Conservation (phyloP, 179 eudicot species). For the Silene noctiflora region DNA sequence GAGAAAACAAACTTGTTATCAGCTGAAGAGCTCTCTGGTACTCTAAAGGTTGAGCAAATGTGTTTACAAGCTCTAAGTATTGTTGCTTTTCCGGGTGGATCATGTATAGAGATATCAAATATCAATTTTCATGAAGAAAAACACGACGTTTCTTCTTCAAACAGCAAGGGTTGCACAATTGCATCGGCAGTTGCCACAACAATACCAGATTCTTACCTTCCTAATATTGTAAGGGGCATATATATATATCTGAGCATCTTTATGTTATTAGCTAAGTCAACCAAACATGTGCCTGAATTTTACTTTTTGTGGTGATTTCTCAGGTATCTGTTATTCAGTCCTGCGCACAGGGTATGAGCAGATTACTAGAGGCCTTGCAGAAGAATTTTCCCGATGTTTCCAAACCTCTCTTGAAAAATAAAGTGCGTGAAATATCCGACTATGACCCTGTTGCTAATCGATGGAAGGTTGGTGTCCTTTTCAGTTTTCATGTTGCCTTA, state of each 20-base stretch:
- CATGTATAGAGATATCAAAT: constrained; percentile 44
- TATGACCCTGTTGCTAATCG: constrained; percentile 68
- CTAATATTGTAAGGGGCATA: constrained; percentile 52
- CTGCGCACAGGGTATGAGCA: constrained; percentile 55
- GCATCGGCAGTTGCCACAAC: constrained; percentile 28
- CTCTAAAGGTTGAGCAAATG: constrained; percentile 53
- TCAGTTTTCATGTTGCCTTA: not conserved
- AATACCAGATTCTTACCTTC: constrained; percentile 58
- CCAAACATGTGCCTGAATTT: not conserved
- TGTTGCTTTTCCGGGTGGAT: constrained; percentile 49
- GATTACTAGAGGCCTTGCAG: constrained; percentile 54
- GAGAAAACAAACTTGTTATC: constrained; percentile 43
- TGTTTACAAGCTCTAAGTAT: constrained; percentile 74
- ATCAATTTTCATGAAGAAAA: constrained; percentile 40
- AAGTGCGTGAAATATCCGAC: constrained; percentile 75
- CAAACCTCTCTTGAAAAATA: constrained; percentile 53
- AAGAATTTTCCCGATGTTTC: constrained; percentile 55
- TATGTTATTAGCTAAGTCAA: not conserved
- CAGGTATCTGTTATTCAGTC: constrained; percentile 74
- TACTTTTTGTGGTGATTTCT: constrained; percentile 9
- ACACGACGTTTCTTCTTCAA: constrained; percentile 40
- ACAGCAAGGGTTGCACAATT: constrained; percentile 35
- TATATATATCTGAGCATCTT: constrained; percentile 13
- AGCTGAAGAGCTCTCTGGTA: constrained; percentile 51
- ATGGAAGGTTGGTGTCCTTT: constrained; percentile 64